Evolutionary conservation across 2,329 filamentous ascomycete genomes (phyloP).

Genomic region (Tolypocladium paradoxum): DNA sequence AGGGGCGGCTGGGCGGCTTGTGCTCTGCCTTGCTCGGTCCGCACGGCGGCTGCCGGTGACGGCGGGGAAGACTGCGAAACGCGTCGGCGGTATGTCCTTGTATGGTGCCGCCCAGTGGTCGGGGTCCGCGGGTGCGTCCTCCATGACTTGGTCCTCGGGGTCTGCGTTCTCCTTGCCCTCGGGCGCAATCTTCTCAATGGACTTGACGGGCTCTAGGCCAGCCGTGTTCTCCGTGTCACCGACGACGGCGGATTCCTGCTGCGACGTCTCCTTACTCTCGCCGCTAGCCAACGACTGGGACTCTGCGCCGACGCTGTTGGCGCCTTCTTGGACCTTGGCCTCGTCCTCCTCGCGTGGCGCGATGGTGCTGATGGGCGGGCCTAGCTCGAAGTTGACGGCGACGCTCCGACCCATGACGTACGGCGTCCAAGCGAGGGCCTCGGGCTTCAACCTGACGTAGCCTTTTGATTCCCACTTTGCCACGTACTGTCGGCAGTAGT

Average conservation of each 20-base stretch:
- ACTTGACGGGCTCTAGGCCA: conserved; percentile 15
- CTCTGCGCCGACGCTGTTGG: conserved; percentile 9
- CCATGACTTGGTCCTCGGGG: conserved; percentile 14
- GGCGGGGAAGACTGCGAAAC: conserved; percentile 72
- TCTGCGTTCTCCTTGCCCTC: conserved; percentile 23
- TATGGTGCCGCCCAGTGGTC: conserved; percentile 38
- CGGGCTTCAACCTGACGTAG: conserved; percentile 73
- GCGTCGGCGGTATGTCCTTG: conserved; percentile 51
- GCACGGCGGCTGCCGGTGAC: conserved; percentile 37
- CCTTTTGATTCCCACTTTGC: conserved; percentile 81
- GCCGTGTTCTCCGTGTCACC: conserved; percentile 5
- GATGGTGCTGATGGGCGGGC: conserved; percentile 71
- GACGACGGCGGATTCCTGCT: neutral
- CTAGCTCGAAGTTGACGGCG: conserved; percentile 72
- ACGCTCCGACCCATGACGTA: conserved; percentile 91
- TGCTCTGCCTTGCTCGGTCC: conserved; percentile 32
- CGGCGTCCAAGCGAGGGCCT: conserved; percentile 83
- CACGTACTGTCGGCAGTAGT: conserved; percentile 80
- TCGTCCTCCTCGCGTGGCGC: conserved; percentile 74
- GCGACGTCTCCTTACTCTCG: conserved; percentile 3
- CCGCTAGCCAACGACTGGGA: conserved; percentile 14
- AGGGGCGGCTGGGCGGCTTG: conserved; percentile 25
- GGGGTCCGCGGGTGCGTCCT: conserved; percentile 14
- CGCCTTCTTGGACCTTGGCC: conserved; percentile 24
- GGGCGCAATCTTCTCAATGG: conserved; percentile 16